Evolutionary conservation across 2,329 filamentous ascomycete species (phyloP).

Genomic region (Microdochium nivale): DNA sequence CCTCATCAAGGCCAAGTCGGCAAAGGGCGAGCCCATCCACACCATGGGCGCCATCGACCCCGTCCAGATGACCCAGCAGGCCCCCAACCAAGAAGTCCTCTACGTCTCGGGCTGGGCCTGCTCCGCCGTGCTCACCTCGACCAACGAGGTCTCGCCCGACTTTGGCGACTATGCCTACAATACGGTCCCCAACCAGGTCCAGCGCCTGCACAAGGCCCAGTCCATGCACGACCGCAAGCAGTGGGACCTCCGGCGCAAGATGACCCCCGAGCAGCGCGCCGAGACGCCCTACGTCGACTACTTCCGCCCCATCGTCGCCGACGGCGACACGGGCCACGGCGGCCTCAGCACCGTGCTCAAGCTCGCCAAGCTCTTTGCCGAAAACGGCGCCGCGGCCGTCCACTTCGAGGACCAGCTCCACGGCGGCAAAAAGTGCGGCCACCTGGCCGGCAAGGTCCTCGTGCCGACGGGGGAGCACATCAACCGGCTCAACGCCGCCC

Average conservation of each 20-base stretch:
- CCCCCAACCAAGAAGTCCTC: conserved; percentile 87
- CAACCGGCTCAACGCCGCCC: conserved; percentile 82
- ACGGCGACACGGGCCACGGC: conserved; percentile 93
- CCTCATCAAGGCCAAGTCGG: conserved; percentile 67
- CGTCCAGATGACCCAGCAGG: conserved; percentile 99
- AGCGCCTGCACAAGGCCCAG: conserved; percentile 92
- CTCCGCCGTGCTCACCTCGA: conserved; percentile 83
- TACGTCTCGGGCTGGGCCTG: conserved; percentile 98
- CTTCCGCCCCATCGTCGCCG: conserved; percentile 87
- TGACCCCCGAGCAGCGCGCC: conserved; percentile 64
- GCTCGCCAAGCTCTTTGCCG: conserved; percentile 92
- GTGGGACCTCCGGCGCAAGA: conserved; percentile 74
- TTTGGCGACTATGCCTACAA: conserved; percentile 99
- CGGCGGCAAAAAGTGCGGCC: conserved; percentile 96
- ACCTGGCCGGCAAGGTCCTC: conserved; percentile 90
- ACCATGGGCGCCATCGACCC: conserved; percentile 98
- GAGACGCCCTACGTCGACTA: conserved; percentile 83
- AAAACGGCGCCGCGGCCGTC: conserved; percentile 91
- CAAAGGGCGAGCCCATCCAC: conserved; percentile 80
- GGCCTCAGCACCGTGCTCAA: conserved; percentile 90
- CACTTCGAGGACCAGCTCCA: conserved; percentile 98
- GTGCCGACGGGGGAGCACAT: conserved; percentile 94
- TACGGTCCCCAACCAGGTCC: conserved; percentile 95
- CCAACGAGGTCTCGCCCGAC: conserved; percentile 95
- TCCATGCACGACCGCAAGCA: conserved; percentile 95